phyloP scores from a whole-genome alignment of 225 moss, liverwort and hornwort species.

The Marchantia polymorpha region DNA sequence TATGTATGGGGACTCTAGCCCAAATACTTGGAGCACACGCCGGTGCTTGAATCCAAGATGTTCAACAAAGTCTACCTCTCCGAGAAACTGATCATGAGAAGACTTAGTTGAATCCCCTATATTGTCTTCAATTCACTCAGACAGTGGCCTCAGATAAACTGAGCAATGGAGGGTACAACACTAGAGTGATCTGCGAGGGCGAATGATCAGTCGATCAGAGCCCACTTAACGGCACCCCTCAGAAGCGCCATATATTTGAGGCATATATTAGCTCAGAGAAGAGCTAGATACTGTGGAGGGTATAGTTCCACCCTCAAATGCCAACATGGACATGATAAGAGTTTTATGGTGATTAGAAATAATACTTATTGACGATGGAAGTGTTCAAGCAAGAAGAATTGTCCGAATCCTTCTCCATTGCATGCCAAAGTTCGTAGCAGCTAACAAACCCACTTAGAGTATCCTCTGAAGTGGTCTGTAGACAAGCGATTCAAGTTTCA shows the following conservation, averaged over 20 bases:
- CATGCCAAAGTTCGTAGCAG: too few relatives aligned
- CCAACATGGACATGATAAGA: not conserved
- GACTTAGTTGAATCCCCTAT: too few relatives aligned
- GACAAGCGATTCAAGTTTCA: too few relatives aligned
- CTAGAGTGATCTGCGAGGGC: not conserved
- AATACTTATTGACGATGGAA: too few relatives aligned
- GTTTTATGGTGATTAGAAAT: not conserved
- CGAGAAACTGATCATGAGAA: not conserved
- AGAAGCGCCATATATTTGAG: not conserved
- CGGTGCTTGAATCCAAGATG: not conserved
- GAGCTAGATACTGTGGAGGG: not conserved
- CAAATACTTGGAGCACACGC: not conserved
- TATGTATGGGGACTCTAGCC: not conserved
- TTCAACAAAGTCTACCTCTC: not conserved
- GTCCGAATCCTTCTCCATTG: too few relatives aligned
- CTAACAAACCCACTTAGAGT: too few relatives aligned
- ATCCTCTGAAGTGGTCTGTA: too few relatives aligned
- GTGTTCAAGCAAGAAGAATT: too few relatives aligned
- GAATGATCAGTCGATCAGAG: not conserved
- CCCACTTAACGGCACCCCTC: not conserved
- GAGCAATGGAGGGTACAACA: not conserved
- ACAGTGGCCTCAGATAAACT: not conserved
- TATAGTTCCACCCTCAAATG: not conserved
- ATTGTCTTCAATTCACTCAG: too few relatives aligned
- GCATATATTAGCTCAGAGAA: not conserved